Evolutionary conservation across 495 filamentous ascomycete genomes (phyloP).

Genomic region (Elasticomyces elasticus): DNA sequence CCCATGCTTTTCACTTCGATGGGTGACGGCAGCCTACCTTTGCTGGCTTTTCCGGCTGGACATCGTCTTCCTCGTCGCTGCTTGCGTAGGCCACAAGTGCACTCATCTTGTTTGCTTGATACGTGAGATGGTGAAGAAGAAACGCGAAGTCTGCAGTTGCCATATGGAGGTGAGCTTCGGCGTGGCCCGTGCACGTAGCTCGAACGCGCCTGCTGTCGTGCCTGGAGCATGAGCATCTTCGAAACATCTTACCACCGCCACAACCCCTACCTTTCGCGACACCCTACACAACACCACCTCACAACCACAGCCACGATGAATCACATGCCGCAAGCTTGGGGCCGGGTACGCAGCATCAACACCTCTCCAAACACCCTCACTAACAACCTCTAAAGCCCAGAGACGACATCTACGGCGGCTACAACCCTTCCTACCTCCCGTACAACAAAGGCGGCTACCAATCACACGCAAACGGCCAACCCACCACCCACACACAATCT

Average conservation of each 20-base stretch:
- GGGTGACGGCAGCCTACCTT: slow-evolving; percentile 17
- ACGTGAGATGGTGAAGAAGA: too few relatives aligned
- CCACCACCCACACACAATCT: slow-evolving; percentile 76
- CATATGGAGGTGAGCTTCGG: too few relatives aligned
- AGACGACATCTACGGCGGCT: slow-evolving; percentile 90
- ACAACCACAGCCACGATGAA: slow-evolving; percentile 52
- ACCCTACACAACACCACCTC: neutral
- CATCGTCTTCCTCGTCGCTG: slow-evolving; percentile 46
- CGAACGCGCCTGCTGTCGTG: too few relatives aligned
- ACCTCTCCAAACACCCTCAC: slow-evolving; percentile 17
- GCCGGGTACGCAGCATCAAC: slow-evolving; percentile 57
- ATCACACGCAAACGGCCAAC: slow-evolving; percentile 37
- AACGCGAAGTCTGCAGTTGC: too few relatives aligned
- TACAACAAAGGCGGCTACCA: slow-evolving; percentile 29
- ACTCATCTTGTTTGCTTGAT: too few relatives aligned
- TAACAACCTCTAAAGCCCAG: slow-evolving; percentile 53
- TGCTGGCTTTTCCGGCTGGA: slow-evolving; percentile 23
- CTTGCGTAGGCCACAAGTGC: slow-evolving; percentile 64
- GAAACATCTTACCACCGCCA: too few relatives aligned
- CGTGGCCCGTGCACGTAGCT: too few relatives aligned
- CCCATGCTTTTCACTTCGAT: slow-evolving; percentile 16
- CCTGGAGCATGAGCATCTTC: too few relatives aligned
- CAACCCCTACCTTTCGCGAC: neutral
- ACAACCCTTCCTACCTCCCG: slow-evolving; percentile 69
- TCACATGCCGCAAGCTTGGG: slow-evolving; percentile 92